A percentile compares a stretch with the other conserved stretches of the same genome.
These are phyloP conservation scores for Picocystis sp. DNA, from an alignment of 163 green algal species.

Conservation along the genomic window DNA sequence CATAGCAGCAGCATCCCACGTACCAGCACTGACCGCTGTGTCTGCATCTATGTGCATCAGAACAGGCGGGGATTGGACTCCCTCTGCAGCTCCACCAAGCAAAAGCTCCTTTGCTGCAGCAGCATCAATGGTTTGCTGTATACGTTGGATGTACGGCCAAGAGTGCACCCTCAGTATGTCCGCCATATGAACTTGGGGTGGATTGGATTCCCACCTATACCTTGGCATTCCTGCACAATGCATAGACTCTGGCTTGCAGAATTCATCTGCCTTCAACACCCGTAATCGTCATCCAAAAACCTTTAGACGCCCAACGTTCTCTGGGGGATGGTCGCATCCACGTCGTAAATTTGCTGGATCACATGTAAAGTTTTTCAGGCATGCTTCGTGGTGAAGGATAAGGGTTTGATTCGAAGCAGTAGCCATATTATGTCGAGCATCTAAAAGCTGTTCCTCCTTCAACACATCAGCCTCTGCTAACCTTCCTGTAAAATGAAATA, in stretches of 20 bases:
- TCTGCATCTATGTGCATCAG: constrained; percentile 62
- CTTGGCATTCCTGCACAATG: constrained; percentile 7
- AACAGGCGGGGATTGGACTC: neutral
- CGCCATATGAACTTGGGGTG: constrained; percentile 26
- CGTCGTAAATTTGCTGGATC: constrained; percentile 4
- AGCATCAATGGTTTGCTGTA: constrained; percentile 27
- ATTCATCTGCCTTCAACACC: constrained; percentile 15
- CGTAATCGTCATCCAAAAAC: constrained; percentile 20
- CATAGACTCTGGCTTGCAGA: constrained; percentile 3
- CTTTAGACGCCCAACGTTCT: constrained; percentile 58
- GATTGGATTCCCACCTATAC: neutral
- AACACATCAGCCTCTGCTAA: neutral
- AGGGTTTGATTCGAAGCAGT: neutral
- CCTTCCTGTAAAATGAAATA: neutral
- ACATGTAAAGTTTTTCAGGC: constrained; percentile 13
- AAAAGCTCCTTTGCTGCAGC: constrained; percentile 2
- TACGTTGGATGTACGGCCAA: constrained; percentile 57
- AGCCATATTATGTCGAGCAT: neutral
- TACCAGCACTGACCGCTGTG: constrained; percentile 50
- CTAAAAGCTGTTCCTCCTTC: neutral
- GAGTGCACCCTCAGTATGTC: constrained; percentile 81
- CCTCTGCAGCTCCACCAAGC: neutral
- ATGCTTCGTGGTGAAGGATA: constrained; percentile 8
- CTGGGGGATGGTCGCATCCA: constrained; percentile 32
- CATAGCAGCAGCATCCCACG: constrained; percentile 63